Percentiles rank a stretch among this genome's conserved stretches.
Conservation (phyloP, 257 asterid species). For the Dorcoceras hygrometricum region DNA sequence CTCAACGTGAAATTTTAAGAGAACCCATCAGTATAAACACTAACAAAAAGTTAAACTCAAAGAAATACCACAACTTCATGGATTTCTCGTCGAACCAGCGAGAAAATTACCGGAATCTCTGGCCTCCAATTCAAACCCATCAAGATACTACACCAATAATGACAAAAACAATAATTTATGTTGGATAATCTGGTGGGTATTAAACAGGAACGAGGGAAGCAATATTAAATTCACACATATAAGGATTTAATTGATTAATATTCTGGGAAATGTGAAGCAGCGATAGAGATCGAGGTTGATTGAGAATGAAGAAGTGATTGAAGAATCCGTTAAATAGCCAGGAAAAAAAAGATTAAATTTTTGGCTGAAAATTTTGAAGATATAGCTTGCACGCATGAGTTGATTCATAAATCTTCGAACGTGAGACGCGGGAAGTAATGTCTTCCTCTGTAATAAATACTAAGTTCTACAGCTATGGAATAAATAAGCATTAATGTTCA, state of each 20-base stretch:
- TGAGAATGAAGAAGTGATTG: constrained; percentile 53
- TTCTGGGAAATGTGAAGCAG: constrained; percentile 23
- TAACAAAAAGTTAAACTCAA: constrained; percentile 9
- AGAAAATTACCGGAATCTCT: constrained; percentile 15
- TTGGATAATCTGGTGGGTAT: constrained; percentile 11
- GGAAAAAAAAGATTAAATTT: constrained; percentile 22
- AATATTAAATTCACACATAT: constrained; percentile 19
- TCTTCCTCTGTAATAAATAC: constrained; percentile 25
- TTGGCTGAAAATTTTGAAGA: constrained; percentile 29
- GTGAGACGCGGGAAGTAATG: constrained; percentile 84
- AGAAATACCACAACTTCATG: constrained; percentile 22
- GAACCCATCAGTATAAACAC: constrained; percentile 7
- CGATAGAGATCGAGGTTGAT: constrained; percentile 32
- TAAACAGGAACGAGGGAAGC: constrained; percentile 21
- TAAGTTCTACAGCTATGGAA: background rate
- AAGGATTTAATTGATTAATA: background rate
- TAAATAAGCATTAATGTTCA: too few relatives aligned
- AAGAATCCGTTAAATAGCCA: constrained; percentile 46
- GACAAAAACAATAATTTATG: constrained; percentile 9
- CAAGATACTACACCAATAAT: background rate
- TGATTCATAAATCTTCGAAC: constrained; percentile 34
- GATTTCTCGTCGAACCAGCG: constrained; percentile 25
- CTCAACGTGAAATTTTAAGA: constrained; percentile 17
- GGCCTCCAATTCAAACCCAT: constrained; percentile 13
- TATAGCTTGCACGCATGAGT: constrained; percentile 88